phyloP scores from a whole-genome alignment of 495 filamentous ascomycete genomes.

The Penicillium dipodomyicola region DNA sequence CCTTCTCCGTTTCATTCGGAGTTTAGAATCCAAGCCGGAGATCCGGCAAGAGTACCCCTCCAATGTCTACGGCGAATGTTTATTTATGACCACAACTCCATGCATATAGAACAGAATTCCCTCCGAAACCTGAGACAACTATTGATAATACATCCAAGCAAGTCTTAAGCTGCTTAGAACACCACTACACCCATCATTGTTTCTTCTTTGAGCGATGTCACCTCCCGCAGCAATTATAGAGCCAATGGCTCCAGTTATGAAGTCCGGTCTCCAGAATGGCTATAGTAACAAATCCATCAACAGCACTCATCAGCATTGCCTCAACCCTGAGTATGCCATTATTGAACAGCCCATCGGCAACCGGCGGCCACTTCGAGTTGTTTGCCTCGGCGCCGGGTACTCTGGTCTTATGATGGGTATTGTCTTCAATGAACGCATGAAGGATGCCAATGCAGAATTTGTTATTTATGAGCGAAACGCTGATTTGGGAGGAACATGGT shows the following conservation, averaged over 20 bases:
- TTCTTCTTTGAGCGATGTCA: background rate
- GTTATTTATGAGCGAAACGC: constrained; percentile 14
- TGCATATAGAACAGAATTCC: background rate
- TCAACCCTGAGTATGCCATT: constrained; percentile 7
- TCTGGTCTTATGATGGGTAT: constrained; percentile 12
- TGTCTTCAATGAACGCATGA: constrained; percentile 8
- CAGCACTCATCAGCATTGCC: background rate
- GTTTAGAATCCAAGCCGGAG: background rate
- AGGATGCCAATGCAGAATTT: constrained; percentile 3
- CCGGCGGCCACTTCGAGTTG: constrained; percentile 7
- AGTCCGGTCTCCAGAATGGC: background rate
- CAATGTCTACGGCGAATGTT: background rate
- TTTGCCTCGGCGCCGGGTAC: constrained; percentile 12
- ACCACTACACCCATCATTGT: background rate
- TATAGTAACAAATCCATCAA: background rate
- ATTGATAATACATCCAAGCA: background rate
- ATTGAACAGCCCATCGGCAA: constrained; percentile 16
- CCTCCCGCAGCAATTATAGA: background rate
- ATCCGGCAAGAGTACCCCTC: background rate
- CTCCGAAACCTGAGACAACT: background rate
- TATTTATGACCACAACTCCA: constrained; percentile 1
- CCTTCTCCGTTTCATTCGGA: background rate
- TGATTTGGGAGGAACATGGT: constrained; percentile 39
- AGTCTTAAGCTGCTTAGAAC: background rate
- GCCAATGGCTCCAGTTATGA: background rate